Percentiles rank a stretch among this genome's conserved stretches.
Conservation (phyloP, 2,329 filamentous ascomycete genomes). For the Pseudogymnoascus sp. region DNA sequence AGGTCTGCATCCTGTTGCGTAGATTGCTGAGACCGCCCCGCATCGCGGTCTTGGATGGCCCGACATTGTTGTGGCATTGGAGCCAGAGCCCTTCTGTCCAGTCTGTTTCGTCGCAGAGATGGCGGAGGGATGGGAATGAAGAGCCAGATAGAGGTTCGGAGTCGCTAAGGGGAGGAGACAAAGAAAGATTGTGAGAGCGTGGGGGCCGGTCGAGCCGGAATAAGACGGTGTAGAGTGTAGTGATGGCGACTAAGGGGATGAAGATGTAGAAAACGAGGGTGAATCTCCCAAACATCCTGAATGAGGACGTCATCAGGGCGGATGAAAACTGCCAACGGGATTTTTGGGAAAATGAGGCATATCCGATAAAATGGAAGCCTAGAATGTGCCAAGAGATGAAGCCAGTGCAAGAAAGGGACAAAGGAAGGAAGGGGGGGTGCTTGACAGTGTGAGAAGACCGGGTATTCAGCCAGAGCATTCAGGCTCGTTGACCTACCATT, state of each 20-base stretch:
- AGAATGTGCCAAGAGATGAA: background rate
- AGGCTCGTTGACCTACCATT: background rate
- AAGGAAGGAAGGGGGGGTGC: background rate
- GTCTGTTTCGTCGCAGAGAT: slow-evolving; percentile 14
- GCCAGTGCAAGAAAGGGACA: background rate
- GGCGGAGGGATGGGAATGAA: background rate
- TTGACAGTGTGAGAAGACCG: background rate
- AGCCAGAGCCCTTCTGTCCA: slow-evolving; percentile 20
- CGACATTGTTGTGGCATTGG: slow-evolving; percentile 17
- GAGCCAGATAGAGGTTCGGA: background rate
- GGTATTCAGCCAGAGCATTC: background rate
- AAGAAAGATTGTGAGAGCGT: background rate
- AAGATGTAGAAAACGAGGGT: background rate
- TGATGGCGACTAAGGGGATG: background rate
- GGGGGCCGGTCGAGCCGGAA: background rate
- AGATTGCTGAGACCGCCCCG: slow-evolving; percentile 20
- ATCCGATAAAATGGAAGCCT: background rate
- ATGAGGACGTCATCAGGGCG: background rate
- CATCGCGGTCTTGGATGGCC: slow-evolving; percentile 13
- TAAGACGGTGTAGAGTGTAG: background rate
- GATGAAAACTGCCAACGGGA: background rate
- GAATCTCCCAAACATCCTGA: background rate
- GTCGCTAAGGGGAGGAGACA: background rate
- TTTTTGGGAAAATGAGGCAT: background rate
- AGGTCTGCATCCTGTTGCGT: slow-evolving; percentile 20